Evolutionary conservation across 192 early-diverging fungal species (phyloP), one percentile per base, ranked within the genome.

Genomic region (Podochytrium sp.): DNA sequence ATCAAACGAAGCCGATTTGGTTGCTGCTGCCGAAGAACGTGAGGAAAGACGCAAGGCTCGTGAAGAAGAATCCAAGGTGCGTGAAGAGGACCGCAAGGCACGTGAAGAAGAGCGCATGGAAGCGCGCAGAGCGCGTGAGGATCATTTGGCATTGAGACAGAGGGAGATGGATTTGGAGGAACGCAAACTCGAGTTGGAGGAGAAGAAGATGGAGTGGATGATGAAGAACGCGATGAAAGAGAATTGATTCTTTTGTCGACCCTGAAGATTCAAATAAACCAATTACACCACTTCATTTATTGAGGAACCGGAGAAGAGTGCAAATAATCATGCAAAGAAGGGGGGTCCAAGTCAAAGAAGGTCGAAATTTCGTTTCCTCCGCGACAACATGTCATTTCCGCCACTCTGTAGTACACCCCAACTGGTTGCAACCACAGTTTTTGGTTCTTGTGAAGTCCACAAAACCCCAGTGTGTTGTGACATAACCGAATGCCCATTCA

Each of bases 371-470:
- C 59, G 23, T 61, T 61, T 47, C 39, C 40, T 7, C 67, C 41
- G 12, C 39, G 33, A 50, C 27, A 74, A 74, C 67, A 74, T 32
- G 72, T 69, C 25, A 74, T 6, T n/a, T 7, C 72, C 27, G 64
- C 72, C 4, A 74, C 72, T 23, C 58, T 18, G 57, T 71, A 69
- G 39, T 71, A 71, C 10, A 62, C 35, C 5, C 62, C 72, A 12
- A 74, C 72, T 32, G 72, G 72, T 37, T 74, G 67, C 71, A 74
- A 69, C 60, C 47, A 66, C 5, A 74, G 12, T 29, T 74, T 74
- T 27, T 33, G 29, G 67, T 75, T 72, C 39, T 74, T 74, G 23
- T 65, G 42, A 74, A 74, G 27, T 74, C 67, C 25, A 65, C 35
- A 74, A 74, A 74, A 4, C 14, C 72, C 16, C 60, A 74, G 33